Evolutionary conservation across 768 basidiomycete species (phyloP).

Genomic region (Gautieria morchelliformis): DNA sequence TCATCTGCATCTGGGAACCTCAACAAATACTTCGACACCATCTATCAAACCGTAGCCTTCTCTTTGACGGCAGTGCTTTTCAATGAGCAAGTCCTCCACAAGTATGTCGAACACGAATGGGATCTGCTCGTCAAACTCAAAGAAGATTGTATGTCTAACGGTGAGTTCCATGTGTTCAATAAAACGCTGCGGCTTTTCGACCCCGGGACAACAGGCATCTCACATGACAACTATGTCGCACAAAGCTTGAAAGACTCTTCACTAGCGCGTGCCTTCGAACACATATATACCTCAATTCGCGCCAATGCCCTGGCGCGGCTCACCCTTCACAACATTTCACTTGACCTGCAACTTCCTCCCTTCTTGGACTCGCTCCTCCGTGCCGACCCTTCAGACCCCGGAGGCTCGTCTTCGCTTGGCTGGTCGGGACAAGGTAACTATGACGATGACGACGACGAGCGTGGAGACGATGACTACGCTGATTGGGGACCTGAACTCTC

Average conservation of each 20-base stretch:
- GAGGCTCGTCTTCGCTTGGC: background rate
- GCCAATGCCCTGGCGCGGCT: conserved; percentile 68
- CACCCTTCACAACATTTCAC: conserved; percentile 64
- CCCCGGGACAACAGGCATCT: conserved; percentile 34
- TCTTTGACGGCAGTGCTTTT: conserved; percentile 86
- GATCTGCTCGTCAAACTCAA: conserved; percentile 59
- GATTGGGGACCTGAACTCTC: conserved; percentile 59
- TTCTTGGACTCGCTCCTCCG: conserved; percentile 65
- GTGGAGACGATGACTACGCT: conserved; percentile 34
- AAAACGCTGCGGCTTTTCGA: conserved; percentile 1
- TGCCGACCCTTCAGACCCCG: conserved; percentile 20
- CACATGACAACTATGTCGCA: conserved; percentile 44
- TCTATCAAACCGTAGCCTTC: conserved; percentile 86
- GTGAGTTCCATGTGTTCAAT: conserved; percentile 24
- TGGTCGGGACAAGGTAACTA: background rate
- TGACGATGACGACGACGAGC: conserved; percentile 36
- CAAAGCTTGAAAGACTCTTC: conserved; percentile 59
- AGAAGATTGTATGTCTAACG: conserved; percentile 59
- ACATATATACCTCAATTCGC: conserved; percentile 72
- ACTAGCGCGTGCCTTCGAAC: conserved; percentile 71
- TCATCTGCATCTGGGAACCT: conserved; percentile 73
- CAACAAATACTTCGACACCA: conserved; percentile 70
- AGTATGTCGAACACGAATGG: conserved; percentile 80
- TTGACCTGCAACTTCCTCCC: conserved; percentile 84
- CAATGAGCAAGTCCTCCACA: conserved; percentile 79